Evolutionary conservation across 208 protist genomes (phyloP).

Genomic region (Wallacemonas sp.): DNA sequence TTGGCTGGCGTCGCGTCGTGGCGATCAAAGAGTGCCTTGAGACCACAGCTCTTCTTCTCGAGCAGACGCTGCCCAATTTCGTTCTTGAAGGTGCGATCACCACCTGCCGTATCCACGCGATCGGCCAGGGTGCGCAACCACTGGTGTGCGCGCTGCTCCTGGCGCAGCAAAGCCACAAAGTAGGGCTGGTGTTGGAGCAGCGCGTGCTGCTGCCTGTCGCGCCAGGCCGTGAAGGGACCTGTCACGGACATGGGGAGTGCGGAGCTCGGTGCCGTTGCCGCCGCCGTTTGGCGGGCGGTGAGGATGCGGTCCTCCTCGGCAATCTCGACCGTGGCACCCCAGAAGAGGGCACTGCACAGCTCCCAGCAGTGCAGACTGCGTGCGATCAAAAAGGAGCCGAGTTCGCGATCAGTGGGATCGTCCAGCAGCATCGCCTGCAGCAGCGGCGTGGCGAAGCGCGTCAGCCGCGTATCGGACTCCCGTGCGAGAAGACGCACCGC

Average conservation of each 20-base stretch:
- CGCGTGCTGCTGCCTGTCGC: slow-evolving; percentile 29
- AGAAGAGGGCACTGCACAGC: slow-evolving; percentile 78
- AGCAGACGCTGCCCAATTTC: slow-evolving; percentile 43
- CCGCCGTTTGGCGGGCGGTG: not conserved
- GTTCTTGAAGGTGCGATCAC: slow-evolving; percentile 52
- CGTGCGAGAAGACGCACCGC: slow-evolving; percentile 61
- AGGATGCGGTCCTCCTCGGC: slow-evolving; percentile 24
- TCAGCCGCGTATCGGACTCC: slow-evolving; percentile 48
- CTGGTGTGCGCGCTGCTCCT: slow-evolving; percentile 47
- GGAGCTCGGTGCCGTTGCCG: not conserved
- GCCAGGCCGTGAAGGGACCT: slow-evolving; percentile 27
- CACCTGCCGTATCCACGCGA: slow-evolving; percentile 31
- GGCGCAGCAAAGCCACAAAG: slow-evolving; percentile 53
- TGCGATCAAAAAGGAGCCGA: slow-evolving; percentile 59
- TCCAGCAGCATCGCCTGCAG: slow-evolving; percentile 87
- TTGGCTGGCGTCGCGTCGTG: no score
- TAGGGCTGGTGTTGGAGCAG: slow-evolving; percentile 35
- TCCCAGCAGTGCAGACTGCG: slow-evolving; percentile 70
- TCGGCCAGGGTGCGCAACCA: slow-evolving; percentile 39
- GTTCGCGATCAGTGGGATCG: slow-evolving; percentile 35
- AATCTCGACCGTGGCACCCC: slow-evolving; percentile 60
- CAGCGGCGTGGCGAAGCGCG: slow-evolving; percentile 59
- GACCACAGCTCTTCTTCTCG: slow-evolving; percentile 50
- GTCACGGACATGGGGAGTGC: not conserved
- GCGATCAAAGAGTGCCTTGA: slow-evolving; percentile 47